Conservation (phyloP, 2,329 filamentous ascomycete species). For the Metarhizium album region DNA sequence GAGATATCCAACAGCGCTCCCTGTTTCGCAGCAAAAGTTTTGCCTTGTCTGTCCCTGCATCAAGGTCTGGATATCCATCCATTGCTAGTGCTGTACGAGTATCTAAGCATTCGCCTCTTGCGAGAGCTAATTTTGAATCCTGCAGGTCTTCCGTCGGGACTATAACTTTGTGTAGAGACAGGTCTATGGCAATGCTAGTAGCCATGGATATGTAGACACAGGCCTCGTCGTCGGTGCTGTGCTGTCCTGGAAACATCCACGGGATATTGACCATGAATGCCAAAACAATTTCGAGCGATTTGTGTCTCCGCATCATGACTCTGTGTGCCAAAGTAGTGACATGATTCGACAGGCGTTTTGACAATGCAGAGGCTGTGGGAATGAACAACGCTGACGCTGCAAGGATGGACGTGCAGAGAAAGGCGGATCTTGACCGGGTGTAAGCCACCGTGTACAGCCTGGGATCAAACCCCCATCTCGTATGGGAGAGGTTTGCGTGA, state of each 20-base stretch:
- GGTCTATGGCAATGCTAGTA: slow-evolving; percentile 55
- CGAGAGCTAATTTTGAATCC: slow-evolving; percentile 35
- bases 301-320: slow-evolving; percentile 49
- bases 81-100: slow-evolving; percentile 52
- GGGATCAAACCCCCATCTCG: slow-evolving; percentile 63
- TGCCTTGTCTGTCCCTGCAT: slow-evolving; percentile 49
- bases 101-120: slow-evolving; percentile 58
- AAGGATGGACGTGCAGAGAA: slow-evolving; percentile 61
- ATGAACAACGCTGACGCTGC: slow-evolving; percentile 59
- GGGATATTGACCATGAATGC: slow-evolving; percentile 68
- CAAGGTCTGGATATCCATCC: slow-evolving; percentile 56
- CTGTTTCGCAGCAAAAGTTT: slow-evolving; percentile 50
- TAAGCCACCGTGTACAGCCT: slow-evolving; percentile 54
- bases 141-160: slow-evolving; percentile 39
- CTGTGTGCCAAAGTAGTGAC: slow-evolving; percentile 50
- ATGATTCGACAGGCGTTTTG: slow-evolving; percentile 54
- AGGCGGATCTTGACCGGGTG: slow-evolving; percentile 56
- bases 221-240: slow-evolving; percentile 63
- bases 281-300: slow-evolving; percentile 63
- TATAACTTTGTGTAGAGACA: slow-evolving; percentile 60
- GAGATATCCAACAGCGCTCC: slow-evolving; percentile 59
- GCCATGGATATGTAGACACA: slow-evolving; percentile 62
- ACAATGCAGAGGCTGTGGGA: slow-evolving; percentile 51
- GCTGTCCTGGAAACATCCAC: slow-evolving; percentile 60
- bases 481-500: slow-evolving; percentile 59